Base-by-base conservation (phyloP, 306 rosid genomes). In the Cucurbita pepo region DNA sequence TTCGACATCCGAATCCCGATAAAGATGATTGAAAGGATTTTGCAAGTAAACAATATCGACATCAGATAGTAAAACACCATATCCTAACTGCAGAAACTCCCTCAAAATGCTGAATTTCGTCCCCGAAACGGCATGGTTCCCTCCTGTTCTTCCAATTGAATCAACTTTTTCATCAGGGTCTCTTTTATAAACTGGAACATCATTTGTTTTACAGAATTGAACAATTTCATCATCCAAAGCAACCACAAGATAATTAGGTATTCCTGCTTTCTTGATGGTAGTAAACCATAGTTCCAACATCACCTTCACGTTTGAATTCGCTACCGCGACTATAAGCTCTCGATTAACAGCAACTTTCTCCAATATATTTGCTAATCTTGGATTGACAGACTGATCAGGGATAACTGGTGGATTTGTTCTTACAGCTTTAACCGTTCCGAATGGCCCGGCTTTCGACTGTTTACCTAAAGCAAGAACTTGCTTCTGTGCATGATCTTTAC, bases 41-140 rank as follows among this genome's bases (percentile, higher is more conserved):
- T 92, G 96, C 81, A 90, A 76, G 84, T 88, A 92, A 19, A 92
- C 91, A n/a, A 92, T 90, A 84, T 92, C 96, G 4, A 90, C 96
- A 75, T 92, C 98, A 5, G 98, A 94, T 25, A 90, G 86, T 80
- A 94, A 96, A 83, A 94, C 97, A 59, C 90, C 74, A 40, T 93
- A 87, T 36, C 98, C 97, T 76, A 93, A 72, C 81, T 93, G 98
- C 78, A 90, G 79, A 83, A 93, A 93, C 81, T 93, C 98, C 82
- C 98, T 88, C 76, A 93, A 77, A 44, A 93, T 82, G 30, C 72
- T 91, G 73, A 93, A 93, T 77, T 93, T 93, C 69, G 88, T 82
- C 53, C 90, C 96, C 0, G 97, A 88, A 75, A 93, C 97, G 5
- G 81, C 93, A 80, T 90, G 97, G 81, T 88, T 93, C 56, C 94